Percentiles rank a stretch among this genome's conserved stretches.
Evolutionary conservation across 768 basidiomycete species (phyloP).

Genomic region (Pisolithus orientalis): DNA sequence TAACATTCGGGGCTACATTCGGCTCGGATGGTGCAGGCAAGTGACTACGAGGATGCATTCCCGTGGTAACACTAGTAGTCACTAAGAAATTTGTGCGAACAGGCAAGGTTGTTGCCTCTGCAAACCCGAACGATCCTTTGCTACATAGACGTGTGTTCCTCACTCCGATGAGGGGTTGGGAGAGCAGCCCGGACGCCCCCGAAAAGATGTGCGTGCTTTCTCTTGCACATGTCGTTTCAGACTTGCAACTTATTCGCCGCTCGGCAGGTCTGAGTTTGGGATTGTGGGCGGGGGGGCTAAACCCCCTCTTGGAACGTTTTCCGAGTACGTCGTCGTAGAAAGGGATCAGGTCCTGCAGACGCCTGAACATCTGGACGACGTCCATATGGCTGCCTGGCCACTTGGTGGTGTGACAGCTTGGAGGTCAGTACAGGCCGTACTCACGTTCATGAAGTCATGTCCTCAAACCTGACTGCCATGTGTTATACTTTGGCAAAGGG

Average conservation of each 20-base stretch:
- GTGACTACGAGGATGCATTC: constrained; percentile 3
- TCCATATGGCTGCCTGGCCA: constrained; percentile 73
- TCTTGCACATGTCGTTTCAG: not conserved
- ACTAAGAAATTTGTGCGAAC: not conserved
- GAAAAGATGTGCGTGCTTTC: constrained; percentile 46
- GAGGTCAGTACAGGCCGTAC: constrained; percentile 44
- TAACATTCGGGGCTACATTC: constrained; percentile 51
- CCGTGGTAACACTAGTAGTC: not conserved
- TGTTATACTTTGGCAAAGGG: constrained; percentile 33
- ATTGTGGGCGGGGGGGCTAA: constrained; percentile 55
- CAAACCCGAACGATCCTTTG: constrained; percentile 47
- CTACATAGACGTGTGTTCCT: constrained; percentile 66
- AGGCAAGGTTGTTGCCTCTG: constrained; percentile 62
- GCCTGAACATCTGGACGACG: constrained; percentile 61
- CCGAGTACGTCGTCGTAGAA: constrained; percentile 70
- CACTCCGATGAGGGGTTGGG: constrained; percentile 75
- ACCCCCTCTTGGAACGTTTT: constrained; percentile 63
- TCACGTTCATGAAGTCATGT: not conserved
- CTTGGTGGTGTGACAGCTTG: constrained; percentile 76
- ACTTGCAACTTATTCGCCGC: not conserved
- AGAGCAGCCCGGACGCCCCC: constrained; percentile 54
- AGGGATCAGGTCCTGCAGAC: constrained; percentile 60
- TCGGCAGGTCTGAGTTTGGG: constrained; percentile 41
- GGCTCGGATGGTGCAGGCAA: constrained; percentile 74
- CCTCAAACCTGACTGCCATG: not conserved